A percentile compares a stretch with the other conserved stretches of the same genome.
These are phyloP conservation scores for Ganoderma resinaceum DNA, from an alignment of 1,284 basidiomycete genomes.

Conservation along the genomic window DNA sequence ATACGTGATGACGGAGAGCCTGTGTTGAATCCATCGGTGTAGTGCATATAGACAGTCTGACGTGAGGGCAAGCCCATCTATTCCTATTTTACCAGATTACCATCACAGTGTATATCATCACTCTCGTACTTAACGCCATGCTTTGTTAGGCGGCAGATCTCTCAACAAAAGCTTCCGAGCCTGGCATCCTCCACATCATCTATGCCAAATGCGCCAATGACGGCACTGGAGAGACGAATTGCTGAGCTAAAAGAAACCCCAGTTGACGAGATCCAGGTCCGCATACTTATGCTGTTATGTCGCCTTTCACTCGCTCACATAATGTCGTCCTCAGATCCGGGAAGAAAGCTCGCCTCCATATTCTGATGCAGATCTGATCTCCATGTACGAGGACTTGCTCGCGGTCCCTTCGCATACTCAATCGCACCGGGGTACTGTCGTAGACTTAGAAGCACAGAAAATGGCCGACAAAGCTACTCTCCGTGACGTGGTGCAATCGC, in stretches of 20 bases:
- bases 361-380: conserved; percentile 56
- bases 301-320: neutral
- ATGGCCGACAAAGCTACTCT: conserved; percentile 19
- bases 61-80: neutral
- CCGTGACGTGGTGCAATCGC: conserved; percentile 4
- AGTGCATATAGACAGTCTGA: neutral
- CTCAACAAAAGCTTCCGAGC: conserved; percentile 4
- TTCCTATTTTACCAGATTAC: neutral
- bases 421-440: neutral
- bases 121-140: neutral
- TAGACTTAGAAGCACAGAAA: conserved; percentile 16
- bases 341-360: conserved; percentile 39
- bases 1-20: neutral
- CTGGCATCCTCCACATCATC: conserved; percentile 10
- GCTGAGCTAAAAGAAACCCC: conserved; percentile 30
- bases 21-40: neutral
- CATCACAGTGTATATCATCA: neutral
- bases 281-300: neutral
- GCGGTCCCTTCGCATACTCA: conserved; percentile 43
- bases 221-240: conserved; percentile 34
- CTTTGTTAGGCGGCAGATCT: conserved; percentile 10
- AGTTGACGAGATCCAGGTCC: conserved; percentile 31
- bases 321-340: neutral
- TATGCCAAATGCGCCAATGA: conserved; percentile 15
- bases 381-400: conserved; percentile 62